Evolutionary conservation across 2,329 filamentous ascomycete genomes (phyloP).

Genomic region (Penicillium concentricum): DNA sequence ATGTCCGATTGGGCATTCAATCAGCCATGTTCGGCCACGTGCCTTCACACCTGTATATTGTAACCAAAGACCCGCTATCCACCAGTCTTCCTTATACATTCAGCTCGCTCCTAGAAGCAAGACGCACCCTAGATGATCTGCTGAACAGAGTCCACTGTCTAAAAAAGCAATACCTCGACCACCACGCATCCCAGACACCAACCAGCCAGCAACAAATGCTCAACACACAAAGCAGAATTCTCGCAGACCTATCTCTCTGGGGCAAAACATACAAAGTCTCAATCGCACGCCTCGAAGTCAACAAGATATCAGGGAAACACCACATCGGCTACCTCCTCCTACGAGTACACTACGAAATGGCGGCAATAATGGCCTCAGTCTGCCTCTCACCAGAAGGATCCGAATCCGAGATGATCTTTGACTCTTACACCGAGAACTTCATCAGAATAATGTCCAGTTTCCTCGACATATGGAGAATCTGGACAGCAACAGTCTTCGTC

Average conservation of each 20-base stretch:
- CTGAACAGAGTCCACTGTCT: conserved; percentile 19
- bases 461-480: conserved; percentile 11
- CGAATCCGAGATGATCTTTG: conserved; percentile 27
- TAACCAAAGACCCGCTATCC: conserved; percentile 9
- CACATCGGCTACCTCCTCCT: conserved; percentile 34
- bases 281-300: background rate
- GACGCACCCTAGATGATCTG: conserved; percentile 22
- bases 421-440: conserved; percentile 23
- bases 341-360: conserved; percentile 44
- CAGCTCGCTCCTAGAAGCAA: conserved; percentile 15
- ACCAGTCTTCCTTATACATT: conserved; percentile 15
- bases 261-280: conserved; percentile 22
- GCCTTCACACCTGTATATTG: conserved; percentile 13
- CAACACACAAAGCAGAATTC: conserved; percentile 5
- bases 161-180: conserved; percentile 6
- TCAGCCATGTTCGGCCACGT: conserved; percentile 28
- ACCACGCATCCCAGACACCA: background rate
- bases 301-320: background rate
- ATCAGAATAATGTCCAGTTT: conserved; percentile 15
- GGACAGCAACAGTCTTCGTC: background rate
- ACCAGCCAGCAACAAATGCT: background rate
- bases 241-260: conserved; percentile 18
- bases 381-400: conserved; percentile 19
- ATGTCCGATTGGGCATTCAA: conserved; percentile 29
- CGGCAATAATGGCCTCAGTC: conserved; percentile 41